Evolutionary conservation across 129 eudicot genomes (phyloP), one percentile per base, ranked within the genome.

Genomic region (Erigeron canadensis): DNA sequence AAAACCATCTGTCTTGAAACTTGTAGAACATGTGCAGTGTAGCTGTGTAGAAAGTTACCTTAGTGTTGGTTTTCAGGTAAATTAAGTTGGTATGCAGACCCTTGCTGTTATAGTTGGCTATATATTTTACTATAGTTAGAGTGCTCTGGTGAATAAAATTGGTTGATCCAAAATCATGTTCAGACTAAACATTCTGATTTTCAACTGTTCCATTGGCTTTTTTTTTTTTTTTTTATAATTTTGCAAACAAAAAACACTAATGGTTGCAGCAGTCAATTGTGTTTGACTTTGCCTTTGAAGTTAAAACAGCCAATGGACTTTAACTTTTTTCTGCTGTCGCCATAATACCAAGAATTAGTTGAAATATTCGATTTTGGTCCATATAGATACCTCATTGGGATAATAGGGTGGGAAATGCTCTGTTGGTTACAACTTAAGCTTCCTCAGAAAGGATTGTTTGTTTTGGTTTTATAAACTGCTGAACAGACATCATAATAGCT

Each of bases 1-100:
- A 54, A 54, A 59, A 61, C 41, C 5, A 37, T 45, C 58, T 45
- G 9, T 44, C 50, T 61, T 50, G 55, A 57, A 37, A 58, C 62
- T 19, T 63, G 45, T 23, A 63, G 62, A 59, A 60, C 51, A 58
- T 77, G 81, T 70, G 76, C 71, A 69, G 72, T 51, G 73, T 63
- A 63, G 54, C 23, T 71, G 5, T 41, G 54, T 46, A 59, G 54
- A 23, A 19, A 56, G 17, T 53, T 51, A 13, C 5, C 23, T 43
- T 43, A 16, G 44, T 43, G 21, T 51, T 15, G 34, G 34, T 46
- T 53, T 68, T 68, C 69, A 59, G 53, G 57, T 62, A 41, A 45
- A 11, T 45, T 45, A 45, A 45, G 10, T 45, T 45, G 10, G 10
- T 45, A 8, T 45, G 10, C 13, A 45, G 50, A 8, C 40, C 7